A percentile compares a stretch with the other conserved stretches of the same genome.
These are phyloP conservation scores for Scalesia atractyloides DNA, from an alignment of 129 eudicot genomes.

Conservation along the genomic window DNA sequence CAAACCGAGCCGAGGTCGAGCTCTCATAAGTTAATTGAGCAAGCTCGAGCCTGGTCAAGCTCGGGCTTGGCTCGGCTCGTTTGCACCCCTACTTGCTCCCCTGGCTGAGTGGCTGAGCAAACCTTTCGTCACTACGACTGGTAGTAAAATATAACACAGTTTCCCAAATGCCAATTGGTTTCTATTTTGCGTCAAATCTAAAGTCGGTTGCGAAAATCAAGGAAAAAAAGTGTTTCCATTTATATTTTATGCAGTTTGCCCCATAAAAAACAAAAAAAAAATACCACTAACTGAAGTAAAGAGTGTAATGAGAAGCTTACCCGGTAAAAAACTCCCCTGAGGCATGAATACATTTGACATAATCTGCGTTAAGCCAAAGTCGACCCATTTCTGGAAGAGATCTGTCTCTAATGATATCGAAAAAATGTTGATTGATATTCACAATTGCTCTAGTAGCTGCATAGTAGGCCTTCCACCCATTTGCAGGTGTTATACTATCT, in stretches of 20 bases:
- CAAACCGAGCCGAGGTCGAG: too few species aligned
- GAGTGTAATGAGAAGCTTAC: constrained; percentile 36
- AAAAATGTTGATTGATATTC: constrained; percentile 68
- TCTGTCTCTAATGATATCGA: constrained; percentile 70
- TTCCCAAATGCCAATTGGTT: neutral
- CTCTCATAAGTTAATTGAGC: too few species aligned
- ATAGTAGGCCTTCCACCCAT: constrained; percentile 98
- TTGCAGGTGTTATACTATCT: constrained; percentile 59
- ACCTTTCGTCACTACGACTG: neutral
- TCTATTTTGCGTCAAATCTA: neutral
- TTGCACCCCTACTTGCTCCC: neutral
- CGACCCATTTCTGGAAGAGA: constrained; percentile 83
- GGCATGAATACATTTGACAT: constrained; percentile 90
- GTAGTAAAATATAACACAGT: neutral
- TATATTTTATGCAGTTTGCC: neutral
- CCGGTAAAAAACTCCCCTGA: constrained; percentile 76
- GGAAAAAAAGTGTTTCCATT: neutral
- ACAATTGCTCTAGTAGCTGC: constrained; percentile 94
- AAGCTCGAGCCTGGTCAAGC: too few species aligned
- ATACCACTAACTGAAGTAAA: neutral
- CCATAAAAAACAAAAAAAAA: neutral
- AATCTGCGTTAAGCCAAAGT: constrained; percentile 95
- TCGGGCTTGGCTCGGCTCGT: too few species aligned
- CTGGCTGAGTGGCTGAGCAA: neutral
- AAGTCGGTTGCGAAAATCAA: neutral